Evolutionary conservation across 306 rosid species (phyloP).

Genomic region (Trifolium pratense): DNA sequence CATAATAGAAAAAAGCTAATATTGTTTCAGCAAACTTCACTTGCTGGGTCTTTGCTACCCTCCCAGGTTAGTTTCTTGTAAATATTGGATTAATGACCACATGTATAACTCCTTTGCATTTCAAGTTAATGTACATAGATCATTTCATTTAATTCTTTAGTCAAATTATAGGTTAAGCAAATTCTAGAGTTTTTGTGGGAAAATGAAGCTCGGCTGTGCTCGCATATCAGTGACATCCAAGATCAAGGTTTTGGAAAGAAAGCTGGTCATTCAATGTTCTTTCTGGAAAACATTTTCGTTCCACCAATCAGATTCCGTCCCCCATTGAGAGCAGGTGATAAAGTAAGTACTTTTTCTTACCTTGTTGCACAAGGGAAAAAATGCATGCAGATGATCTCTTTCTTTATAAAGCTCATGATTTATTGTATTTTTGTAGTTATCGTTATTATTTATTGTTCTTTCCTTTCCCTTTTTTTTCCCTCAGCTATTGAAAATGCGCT

Average conservation of each 20-base stretch:
- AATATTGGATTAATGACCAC: neutral
- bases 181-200: slow-evolving; percentile 67
- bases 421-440: neutral
- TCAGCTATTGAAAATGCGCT: slow-evolving; percentile 7
- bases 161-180: slow-evolving; percentile 60
- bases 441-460: neutral
- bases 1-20: slow-evolving; percentile 29
- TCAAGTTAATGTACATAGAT: neutral
- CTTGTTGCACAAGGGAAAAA: slow-evolving; percentile 11
- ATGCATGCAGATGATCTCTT: neutral
- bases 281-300: slow-evolving; percentile 81
- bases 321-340: slow-evolving; percentile 79
- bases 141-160: slow-evolving; percentile 4
- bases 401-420: slow-evolving; percentile 1
- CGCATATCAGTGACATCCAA: slow-evolving; percentile 73
- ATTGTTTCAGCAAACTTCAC: slow-evolving; percentile 45
- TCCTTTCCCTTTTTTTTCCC: neutral
- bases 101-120: slow-evolving; percentile 12
- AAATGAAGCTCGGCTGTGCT: slow-evolving; percentile 73
- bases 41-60: slow-evolving; percentile 69
- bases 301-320: slow-evolving; percentile 95
- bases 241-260: slow-evolving; percentile 66
- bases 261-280: slow-evolving; percentile 76
- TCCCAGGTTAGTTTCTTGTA: slow-evolving; percentile 61
- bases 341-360: slow-evolving; percentile 54